These are phyloP conservation scores for Pyrus communis DNA, from an alignment of 306 rosid species.

Conservation along the genomic window DNA sequence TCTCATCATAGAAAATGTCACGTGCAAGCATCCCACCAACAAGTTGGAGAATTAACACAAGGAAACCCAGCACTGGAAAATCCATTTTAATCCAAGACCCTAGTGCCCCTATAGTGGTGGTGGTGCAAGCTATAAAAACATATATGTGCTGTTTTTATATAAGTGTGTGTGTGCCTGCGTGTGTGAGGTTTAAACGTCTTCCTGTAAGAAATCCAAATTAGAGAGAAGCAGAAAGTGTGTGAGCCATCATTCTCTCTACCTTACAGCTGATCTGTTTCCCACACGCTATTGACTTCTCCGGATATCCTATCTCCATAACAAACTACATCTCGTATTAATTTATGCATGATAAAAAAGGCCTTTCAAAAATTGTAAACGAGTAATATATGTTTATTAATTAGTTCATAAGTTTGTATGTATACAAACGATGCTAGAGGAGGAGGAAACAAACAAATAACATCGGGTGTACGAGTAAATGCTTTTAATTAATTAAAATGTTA, in stretches of 20 bases:
- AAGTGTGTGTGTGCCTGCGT: too few relatives aligned
- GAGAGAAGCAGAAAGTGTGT: constrained; percentile 16
- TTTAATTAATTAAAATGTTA: too few relatives aligned
- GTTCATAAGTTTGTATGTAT: too few relatives aligned
- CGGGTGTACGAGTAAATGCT: too few relatives aligned
- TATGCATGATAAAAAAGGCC: neutral
- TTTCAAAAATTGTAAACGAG: neutral
- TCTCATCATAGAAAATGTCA: neutral
- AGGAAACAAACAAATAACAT: too few relatives aligned
- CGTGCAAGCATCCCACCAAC: neutral
- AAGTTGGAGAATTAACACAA: neutral
- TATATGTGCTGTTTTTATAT: too few relatives aligned
- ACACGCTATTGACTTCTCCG: constrained; percentile 35
- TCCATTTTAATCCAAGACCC: neutral
- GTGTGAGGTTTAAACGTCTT: neutral
- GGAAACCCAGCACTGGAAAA: neutral
- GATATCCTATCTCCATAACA: constrained; percentile 8
- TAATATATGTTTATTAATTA: too few relatives aligned
- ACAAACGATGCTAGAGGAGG: too few relatives aligned
- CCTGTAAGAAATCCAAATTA: neutral
- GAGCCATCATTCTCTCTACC: constrained; percentile 28
- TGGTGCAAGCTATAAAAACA: neutral
- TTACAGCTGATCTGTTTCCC: constrained; percentile 9
- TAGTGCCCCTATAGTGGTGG: neutral
- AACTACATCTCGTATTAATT: neutral